A percentile compares a stretch with the other conserved stretches of the same genome.
These are phyloP conservation scores for Myxozyma udenii DNA, from an alignment of 805 yeast species.

Conservation along the genomic window DNA sequence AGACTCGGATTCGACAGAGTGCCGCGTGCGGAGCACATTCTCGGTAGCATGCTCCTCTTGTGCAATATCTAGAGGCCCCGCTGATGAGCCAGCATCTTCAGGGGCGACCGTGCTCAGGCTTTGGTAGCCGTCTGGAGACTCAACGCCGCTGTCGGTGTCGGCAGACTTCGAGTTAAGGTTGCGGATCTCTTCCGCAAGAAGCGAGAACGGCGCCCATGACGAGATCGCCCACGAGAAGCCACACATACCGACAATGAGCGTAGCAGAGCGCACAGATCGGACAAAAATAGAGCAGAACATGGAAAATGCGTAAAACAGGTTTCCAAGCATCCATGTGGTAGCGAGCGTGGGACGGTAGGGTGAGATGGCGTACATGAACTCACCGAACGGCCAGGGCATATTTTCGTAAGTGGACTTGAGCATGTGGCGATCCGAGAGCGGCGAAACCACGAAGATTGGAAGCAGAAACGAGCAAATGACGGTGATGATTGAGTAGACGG, in stretches of 20 bases:
- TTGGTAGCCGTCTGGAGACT: conserved; percentile 1
- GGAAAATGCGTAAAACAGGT: conserved; percentile 22
- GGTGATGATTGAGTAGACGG: conserved; percentile 25
- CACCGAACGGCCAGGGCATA: conserved; percentile 16
- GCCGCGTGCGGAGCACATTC: neutral
- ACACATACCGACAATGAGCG: conserved; percentile 25
- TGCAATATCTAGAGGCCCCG: neutral
- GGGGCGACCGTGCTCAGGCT: neutral
- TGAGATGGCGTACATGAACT: conserved; percentile 14
- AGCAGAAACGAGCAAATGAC: conserved; percentile 23
- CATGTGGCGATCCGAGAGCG: conserved; percentile 16
- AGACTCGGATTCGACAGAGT: neutral
- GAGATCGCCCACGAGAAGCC: conserved; percentile 30
- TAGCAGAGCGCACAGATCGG: conserved; percentile 22
- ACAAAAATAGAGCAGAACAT: conserved; percentile 28
- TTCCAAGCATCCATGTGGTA: conserved; percentile 25
- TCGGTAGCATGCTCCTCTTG: neutral
- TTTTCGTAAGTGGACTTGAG: conserved; percentile 15
- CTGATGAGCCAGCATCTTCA: neutral
- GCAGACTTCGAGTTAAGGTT: conserved; percentile 5
- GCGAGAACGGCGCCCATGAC: conserved; percentile 29
- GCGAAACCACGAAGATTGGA: conserved; percentile 24
- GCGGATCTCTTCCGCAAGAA: conserved; percentile 28
- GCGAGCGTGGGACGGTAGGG: conserved; percentile 28
- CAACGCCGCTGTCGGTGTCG: neutral